phyloP scores from a whole-genome alignment of 176 grass and related monocot genomes.

The Triticum monococcum region DNA sequence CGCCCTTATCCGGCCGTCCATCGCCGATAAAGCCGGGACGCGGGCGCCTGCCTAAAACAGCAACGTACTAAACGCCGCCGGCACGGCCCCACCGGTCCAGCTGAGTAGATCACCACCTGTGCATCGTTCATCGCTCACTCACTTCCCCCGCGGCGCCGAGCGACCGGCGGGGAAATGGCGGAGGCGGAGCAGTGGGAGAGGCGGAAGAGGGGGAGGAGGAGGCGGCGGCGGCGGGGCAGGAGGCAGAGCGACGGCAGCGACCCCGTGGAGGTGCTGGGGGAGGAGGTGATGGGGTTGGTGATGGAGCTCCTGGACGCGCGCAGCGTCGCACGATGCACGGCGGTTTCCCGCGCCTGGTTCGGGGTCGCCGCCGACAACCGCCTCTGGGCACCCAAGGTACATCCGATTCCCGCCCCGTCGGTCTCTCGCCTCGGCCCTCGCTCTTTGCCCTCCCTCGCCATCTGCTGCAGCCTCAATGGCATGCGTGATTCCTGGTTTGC shows the following conservation, averaged over 20 bases:
- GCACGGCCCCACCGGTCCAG: conserved; percentile 4
- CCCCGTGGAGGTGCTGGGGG: conserved; percentile 50
- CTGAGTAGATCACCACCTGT: not conserved
- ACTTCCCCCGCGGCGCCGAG: not conserved
- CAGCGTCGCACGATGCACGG: conserved; percentile 77
- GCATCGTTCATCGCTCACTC: not conserved
- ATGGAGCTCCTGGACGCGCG: conserved; percentile 59
- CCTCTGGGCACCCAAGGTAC: conserved; percentile 68
- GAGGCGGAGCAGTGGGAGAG: conserved; percentile 24
- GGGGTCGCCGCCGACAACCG: conserved; percentile 50
- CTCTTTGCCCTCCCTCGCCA: not conserved
- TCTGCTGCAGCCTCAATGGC: not conserved
- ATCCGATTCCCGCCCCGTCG: not conserved
- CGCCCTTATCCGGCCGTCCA: not conserved
- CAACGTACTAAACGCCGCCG: conserved; percentile 9
- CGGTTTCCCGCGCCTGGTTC: conserved; percentile 56
- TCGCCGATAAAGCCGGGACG: not conserved
- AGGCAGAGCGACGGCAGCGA: conserved; percentile 22
- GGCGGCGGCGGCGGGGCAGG: not conserved
- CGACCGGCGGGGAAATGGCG: conserved; percentile 15
- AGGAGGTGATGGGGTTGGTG: conserved; percentile 56
- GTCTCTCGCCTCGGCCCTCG: not conserved
- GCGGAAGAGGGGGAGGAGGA: not conserved
- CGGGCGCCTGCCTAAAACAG: not conserved
- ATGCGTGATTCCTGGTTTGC: not conserved